Percentiles rank a stretch among this genome's conserved stretches.
phyloP scores from a whole-genome alignment of 2,329 filamentous ascomycete genomes.

The Aspergillus fructus region DNA sequence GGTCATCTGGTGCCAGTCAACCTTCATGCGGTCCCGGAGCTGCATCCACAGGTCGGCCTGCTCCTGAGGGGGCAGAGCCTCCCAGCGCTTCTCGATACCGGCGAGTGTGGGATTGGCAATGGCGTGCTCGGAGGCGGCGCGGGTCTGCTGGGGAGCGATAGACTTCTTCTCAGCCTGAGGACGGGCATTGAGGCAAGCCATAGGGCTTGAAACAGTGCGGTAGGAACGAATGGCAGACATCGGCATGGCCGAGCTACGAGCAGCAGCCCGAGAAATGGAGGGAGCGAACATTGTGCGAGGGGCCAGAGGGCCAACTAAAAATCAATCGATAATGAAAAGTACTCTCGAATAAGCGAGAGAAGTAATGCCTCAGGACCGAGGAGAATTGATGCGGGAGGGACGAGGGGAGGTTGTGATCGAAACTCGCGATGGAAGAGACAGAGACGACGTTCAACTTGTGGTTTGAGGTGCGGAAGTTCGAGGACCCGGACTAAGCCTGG shows the following conservation, averaged over 20 bases:
- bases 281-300: conserved; percentile 49
- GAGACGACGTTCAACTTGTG: conserved; percentile 29
- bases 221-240: conserved; percentile 35
- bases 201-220: conserved; percentile 30
- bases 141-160: conserved; percentile 51
- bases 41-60: conserved; percentile 99
- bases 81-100: conserved; percentile 99
- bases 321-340: conserved; percentile 27
- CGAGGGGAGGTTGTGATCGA: conserved; percentile 29
- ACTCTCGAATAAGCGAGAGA: conserved; percentile 18
- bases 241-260: conserved; percentile 42
- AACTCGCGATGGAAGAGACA: conserved; percentile 32
- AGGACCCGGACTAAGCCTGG: conserved; percentile 37
- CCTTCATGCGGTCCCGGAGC: conserved; percentile 97
- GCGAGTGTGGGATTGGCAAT: conserved; percentile 97
- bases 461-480: conserved; percentile 41
- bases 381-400: conserved; percentile 22
- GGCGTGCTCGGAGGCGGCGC: conserved; percentile 72
- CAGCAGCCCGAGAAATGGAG: conserved; percentile 45
- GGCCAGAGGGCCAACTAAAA: conserved; percentile 26
- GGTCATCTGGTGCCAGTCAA: conserved; percentile 92
- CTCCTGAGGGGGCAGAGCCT: conserved; percentile 95
- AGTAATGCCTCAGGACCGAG: conserved; percentile 26
- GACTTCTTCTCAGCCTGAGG: conserved; percentile 33
- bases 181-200: conserved; percentile 39